phyloP scores from a whole-genome alignment of 305 asterid genomes.

The Lippia alba region DNA sequence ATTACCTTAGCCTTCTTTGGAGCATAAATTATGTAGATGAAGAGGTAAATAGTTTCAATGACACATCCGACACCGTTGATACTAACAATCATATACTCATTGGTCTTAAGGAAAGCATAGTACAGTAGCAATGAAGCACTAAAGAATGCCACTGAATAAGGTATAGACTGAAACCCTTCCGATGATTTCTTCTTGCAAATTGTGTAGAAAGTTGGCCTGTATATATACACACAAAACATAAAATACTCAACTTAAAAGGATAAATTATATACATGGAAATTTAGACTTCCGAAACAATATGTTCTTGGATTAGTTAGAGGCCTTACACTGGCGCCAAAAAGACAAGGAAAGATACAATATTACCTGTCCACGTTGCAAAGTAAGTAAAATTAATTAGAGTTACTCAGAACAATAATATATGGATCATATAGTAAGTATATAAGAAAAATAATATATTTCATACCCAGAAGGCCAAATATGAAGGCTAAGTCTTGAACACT shows the following conservation, averaged over 20 bases:
- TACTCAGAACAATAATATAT: not conserved
- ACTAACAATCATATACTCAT: constrained; percentile 57
- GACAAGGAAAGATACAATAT: constrained; percentile 62
- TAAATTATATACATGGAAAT: not conserved
- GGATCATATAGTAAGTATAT: no score
- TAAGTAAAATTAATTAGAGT: constrained; percentile 1
- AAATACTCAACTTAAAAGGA: not conserved
- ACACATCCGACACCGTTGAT: constrained; percentile 59
- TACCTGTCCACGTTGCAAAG: constrained; percentile 48
- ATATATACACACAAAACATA: not conserved
- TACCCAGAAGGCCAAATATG: constrained; percentile 69
- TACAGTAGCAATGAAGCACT: constrained; percentile 64
- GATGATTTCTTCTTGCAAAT: constrained; percentile 68
- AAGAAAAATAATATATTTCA: not conserved
- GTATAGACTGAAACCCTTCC: constrained; percentile 64
- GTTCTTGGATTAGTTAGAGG: not conserved
- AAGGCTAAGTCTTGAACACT: constrained; percentile 48
- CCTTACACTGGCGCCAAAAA: constrained; percentile 70
- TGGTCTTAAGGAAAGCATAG: constrained; percentile 63
- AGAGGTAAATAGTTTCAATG: constrained; percentile 52
- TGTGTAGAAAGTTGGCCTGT: constrained; percentile 64
- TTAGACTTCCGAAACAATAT: not conserved
- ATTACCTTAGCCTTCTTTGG: constrained; percentile 53
- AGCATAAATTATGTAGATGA: constrained; percentile 50
- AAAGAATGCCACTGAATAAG: constrained; percentile 70